Conservation (phyloP, 495 filamentous ascomycete genomes). For the Aspergillus nanangensis region DNA sequence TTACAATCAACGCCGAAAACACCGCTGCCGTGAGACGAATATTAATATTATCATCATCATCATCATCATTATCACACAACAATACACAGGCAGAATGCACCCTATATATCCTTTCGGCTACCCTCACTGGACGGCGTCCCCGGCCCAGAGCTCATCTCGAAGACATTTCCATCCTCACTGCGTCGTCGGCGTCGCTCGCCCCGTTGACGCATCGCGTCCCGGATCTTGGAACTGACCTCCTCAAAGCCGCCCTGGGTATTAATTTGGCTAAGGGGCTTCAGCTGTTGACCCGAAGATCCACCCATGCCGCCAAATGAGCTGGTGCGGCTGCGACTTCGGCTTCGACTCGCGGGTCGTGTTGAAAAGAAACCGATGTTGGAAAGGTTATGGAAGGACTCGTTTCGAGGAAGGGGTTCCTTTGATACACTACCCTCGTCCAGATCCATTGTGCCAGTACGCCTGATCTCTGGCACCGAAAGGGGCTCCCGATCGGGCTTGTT, state of each 20-base stretch:
- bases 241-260: slow-evolving; percentile 69
- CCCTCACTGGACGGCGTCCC: slow-evolving; percentile 43
- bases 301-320: slow-evolving; percentile 52
- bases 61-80: neutral
- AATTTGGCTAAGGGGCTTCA: slow-evolving; percentile 70
- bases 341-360: slow-evolving; percentile 67
- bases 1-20: too few relatives aligned
- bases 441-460: slow-evolving; percentile 16
- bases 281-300: slow-evolving; percentile 56
- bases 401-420: slow-evolving; percentile 63
- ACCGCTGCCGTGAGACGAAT: slow-evolving; percentile 8
- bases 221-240: slow-evolving; percentile 78
- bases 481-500: slow-evolving; percentile 17
- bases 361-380: slow-evolving; percentile 84
- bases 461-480: slow-evolving; percentile 16
- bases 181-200: slow-evolving; percentile 67
- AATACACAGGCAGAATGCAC: neutral
- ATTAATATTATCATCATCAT: neutral
- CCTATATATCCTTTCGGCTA: slow-evolving; percentile 37
- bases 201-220: slow-evolving; percentile 83
- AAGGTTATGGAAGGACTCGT: slow-evolving; percentile 90
- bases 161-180: slow-evolving; percentile 49
- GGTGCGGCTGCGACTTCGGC: slow-evolving; percentile 67
- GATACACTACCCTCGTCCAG: slow-evolving; percentile 27
- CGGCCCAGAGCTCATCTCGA: slow-evolving; percentile 42